Evolutionary conservation across 495 filamentous ascomycete genomes (phyloP).

Genomic region (Hypoxylon lienhwacheense): DNA sequence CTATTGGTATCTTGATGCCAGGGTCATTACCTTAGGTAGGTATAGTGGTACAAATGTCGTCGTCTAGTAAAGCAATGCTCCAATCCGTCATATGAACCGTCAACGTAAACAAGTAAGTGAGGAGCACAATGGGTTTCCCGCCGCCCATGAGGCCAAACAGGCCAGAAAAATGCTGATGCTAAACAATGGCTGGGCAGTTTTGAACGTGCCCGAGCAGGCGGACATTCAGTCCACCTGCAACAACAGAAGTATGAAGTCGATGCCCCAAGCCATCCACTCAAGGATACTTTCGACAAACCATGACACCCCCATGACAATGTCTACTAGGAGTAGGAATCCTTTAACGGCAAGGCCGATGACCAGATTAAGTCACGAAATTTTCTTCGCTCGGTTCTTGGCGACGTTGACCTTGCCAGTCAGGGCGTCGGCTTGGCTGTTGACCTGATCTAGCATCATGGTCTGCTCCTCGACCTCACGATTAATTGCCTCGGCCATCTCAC

Average conservation of each 20-base stretch:
- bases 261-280: constrained; percentile 33
- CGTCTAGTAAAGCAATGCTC: constrained; percentile 12
- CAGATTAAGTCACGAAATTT: constrained; percentile 55
- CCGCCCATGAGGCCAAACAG: neutral
- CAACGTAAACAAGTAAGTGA: neutral
- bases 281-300: constrained; percentile 26
- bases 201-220: neutral
- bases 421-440: constrained; percentile 75
- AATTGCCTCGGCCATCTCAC: constrained; percentile 83
- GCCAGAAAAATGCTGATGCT: constrained; percentile 4
- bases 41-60: constrained; percentile 10
- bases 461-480: constrained; percentile 83
- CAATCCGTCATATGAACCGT: neutral
- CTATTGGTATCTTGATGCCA: constrained; percentile 32
- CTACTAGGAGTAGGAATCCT: constrained; percentile 15
- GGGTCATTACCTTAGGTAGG: constrained; percentile 9
- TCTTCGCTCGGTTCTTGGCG: constrained; percentile 77
- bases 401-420: constrained; percentile 77
- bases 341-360: constrained; percentile 10
- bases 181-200: constrained; percentile 3
- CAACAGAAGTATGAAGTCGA: constrained; percentile 25
- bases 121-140: constrained; percentile 5
- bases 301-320: constrained; percentile 15
- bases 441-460: constrained; percentile 73
- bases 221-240: constrained; percentile 14